Evolutionary conservation across 768 basidiomycete genomes (phyloP).

Genomic region (Exsudoporus frostii): DNA sequence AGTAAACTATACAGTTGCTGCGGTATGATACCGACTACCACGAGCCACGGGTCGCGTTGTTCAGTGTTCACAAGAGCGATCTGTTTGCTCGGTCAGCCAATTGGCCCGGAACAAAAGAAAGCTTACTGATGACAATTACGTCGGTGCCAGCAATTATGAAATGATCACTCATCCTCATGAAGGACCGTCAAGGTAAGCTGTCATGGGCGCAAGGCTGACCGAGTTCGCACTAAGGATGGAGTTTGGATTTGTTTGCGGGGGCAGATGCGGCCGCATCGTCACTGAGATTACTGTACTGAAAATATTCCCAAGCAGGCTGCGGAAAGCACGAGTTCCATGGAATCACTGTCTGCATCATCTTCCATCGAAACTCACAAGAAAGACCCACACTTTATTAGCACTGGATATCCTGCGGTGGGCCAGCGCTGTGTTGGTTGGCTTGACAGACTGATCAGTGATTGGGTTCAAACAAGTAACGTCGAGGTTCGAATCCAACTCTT

Average conservation of each 20-base stretch:
- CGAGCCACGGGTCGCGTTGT: not conserved
- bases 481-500: not conserved
- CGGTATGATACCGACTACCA: not conserved
- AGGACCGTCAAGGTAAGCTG: not conserved
- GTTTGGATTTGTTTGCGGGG: not conserved
- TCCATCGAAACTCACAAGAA: not conserved
- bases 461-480: too few relatives aligned
- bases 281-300: not conserved
- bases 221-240: not conserved
- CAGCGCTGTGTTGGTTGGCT: not conserved
- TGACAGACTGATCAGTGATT: too few relatives aligned
- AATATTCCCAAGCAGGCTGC: not conserved
- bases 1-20: not conserved
- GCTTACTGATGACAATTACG: not conserved
- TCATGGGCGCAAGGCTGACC: not conserved
- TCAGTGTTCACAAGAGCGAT: not conserved
- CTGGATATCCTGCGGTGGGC: not conserved
- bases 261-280: not conserved
- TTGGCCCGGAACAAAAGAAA: too few relatives aligned
- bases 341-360: not conserved
- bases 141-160: too few relatives aligned
- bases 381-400: not conserved
- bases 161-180: not conserved
- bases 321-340: not conserved
- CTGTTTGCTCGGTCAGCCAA: not conserved